These are phyloP conservation scores for Aspergillus taichungensis DNA, from an alignment of 495 filamentous ascomycete genomes.

Conservation along the genomic window DNA sequence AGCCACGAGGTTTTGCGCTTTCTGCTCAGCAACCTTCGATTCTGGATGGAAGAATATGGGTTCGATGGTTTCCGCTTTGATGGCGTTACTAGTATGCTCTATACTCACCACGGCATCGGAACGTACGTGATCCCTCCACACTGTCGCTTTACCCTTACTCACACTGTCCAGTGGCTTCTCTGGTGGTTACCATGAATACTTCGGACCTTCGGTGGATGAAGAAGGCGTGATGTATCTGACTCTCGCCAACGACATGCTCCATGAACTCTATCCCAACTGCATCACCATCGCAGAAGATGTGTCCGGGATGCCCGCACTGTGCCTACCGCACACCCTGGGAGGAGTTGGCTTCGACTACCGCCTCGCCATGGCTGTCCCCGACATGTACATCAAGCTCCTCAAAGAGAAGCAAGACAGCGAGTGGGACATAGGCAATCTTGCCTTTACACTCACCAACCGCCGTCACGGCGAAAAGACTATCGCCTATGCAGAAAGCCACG, in stretches of 20 bases:
- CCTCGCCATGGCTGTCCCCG: conserved; percentile 94
- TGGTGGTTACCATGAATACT: conserved; percentile 98
- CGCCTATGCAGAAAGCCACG: conserved; percentile 92
- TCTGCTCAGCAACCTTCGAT: conserved; percentile 87
- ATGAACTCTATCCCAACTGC: conserved; percentile 70
- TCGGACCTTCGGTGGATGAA: conserved; percentile 84
- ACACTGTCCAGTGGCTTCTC: conserved; percentile 69
- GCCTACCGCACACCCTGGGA: conserved; percentile 73
- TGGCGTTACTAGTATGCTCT: conserved; percentile 97
- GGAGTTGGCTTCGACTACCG: conserved; percentile 96
- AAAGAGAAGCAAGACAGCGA: conserved; percentile 89
- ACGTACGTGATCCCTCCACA: conserved; percentile 54
- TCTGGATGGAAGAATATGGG: conserved; percentile 98
- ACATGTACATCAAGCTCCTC: conserved; percentile 97
- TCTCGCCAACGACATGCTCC: conserved; percentile 94
- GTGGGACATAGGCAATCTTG: conserved; percentile 84
- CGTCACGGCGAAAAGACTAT: conserved; percentile 98
- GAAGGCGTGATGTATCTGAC: conserved; percentile 94
- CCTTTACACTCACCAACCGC: conserved; percentile 81
- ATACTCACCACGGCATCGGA: conserved; percentile 92
- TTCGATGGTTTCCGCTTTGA: conserved; percentile 98
- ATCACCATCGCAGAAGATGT: conserved; percentile 97
- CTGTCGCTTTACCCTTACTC: neutral
- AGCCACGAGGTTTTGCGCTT: conserved; percentile 91
- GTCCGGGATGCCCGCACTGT: conserved; percentile 94